Conservation (phyloP, 1,284 basidiomycete species). For the Tetrapyrgos nigripes region DNA sequence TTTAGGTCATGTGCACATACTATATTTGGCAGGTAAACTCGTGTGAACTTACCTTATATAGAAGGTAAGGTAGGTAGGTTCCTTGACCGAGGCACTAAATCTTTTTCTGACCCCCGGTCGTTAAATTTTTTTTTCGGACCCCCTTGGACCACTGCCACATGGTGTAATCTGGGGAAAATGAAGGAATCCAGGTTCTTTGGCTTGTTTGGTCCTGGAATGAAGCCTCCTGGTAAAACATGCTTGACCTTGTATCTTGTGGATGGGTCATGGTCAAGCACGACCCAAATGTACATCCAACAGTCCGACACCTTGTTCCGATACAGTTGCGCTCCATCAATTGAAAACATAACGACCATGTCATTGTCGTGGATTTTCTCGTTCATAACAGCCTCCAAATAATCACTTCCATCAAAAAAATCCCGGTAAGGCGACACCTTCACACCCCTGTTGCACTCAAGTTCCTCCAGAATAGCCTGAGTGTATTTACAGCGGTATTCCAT, state of each 20-base stretch:
- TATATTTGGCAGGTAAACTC: no score
- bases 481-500: slow-evolving; percentile 1
- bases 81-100: no score
- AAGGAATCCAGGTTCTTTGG: slow-evolving; percentile 44
- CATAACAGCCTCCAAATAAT: slow-evolving; percentile 8
- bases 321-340: slow-evolving; percentile 23
- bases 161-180: slow-evolving; percentile 37
- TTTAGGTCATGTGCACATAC: no score
- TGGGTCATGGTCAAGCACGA: slow-evolving; percentile 16
- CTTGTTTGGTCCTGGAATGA: slow-evolving; percentile 31
- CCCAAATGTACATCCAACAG: slow-evolving; percentile 23
- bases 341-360: slow-evolving; percentile 29
- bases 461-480: background rate
- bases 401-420: background rate
- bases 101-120: no score
- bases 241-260: slow-evolving; percentile 9
- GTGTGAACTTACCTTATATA: no score
- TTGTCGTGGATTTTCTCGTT: slow-evolving; percentile 23
- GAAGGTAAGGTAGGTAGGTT: no score
- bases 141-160: slow-evolving; percentile 33
- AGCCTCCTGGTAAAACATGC: background rate
- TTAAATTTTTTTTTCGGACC: no score
- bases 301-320: slow-evolving; percentile 23
- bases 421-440: background rate
- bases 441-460: background rate